phyloP scores from a whole-genome alignment of 2,329 filamentous ascomycete species.

The Nothopassalora personata region DNA sequence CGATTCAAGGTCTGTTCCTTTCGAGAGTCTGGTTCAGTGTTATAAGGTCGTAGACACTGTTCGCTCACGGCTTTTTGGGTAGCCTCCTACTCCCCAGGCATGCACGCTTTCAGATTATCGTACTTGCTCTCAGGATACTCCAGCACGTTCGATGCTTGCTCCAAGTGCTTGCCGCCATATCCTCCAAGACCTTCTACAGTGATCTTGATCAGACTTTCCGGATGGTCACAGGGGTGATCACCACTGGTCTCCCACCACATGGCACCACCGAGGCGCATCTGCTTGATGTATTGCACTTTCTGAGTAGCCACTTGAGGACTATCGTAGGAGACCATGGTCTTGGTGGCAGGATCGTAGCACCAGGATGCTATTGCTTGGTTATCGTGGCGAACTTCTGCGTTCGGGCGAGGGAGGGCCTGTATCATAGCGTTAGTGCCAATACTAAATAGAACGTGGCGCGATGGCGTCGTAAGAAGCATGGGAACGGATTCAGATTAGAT shows the following conservation, averaged over 20 bases:
- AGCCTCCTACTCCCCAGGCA: slow-evolving; percentile 23
- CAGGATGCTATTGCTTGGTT: slow-evolving; percentile 63
- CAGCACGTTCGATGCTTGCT: slow-evolving; percentile 43
- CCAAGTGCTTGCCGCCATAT: slow-evolving; percentile 38
- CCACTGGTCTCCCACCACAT: slow-evolving; percentile 96
- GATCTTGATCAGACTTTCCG: slow-evolving; percentile 56
- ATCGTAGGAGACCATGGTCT: slow-evolving; percentile 71
- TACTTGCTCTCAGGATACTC: slow-evolving; percentile 50
- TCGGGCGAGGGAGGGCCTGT: slow-evolving; percentile 50
- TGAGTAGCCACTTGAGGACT: slow-evolving; percentile 59
- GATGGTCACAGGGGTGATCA: slow-evolving; percentile 54
- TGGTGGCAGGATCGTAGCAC: slow-evolving; percentile 61
- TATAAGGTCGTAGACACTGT: too few species aligned
- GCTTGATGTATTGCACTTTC: slow-evolving; percentile 68
- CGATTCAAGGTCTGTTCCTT: too few species aligned
- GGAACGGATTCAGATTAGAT: slow-evolving; percentile 35
- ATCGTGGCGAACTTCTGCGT: slow-evolving; percentile 60
- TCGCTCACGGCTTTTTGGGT: too few species aligned
- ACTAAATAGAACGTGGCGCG: not conserved
- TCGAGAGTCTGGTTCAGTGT: too few species aligned
- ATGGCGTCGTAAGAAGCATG: not conserved
- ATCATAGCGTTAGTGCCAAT: not conserved
- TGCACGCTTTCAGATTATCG: slow-evolving; percentile 46
- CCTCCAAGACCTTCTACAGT: slow-evolving; percentile 39
- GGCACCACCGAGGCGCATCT: slow-evolving; percentile 68